phyloP scores from a whole-genome alignment of 169 alveolate species.

The Eimeria falciformis region DNA sequence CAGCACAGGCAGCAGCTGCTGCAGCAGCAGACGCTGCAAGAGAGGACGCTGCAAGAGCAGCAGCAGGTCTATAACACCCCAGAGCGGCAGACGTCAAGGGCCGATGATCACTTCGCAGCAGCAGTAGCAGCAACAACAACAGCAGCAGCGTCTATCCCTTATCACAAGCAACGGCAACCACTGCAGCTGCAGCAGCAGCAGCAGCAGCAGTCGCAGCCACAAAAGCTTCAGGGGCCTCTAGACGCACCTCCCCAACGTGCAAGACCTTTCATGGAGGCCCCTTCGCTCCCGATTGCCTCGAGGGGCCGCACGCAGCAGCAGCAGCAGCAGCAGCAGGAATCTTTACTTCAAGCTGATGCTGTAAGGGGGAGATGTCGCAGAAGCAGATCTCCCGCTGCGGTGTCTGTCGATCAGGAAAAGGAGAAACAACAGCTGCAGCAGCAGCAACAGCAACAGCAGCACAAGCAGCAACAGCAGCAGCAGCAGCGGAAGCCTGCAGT shows the following conservation, averaged over 20 bases:
- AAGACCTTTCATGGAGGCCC: constrained; percentile 12
- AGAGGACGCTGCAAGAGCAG: not conserved
- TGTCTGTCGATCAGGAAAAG: not conserved
- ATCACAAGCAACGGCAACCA: not conserved
- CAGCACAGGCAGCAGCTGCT: not conserved
- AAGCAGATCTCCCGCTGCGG: not conserved
- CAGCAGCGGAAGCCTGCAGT: constrained; percentile 10
- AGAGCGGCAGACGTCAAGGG: not conserved
- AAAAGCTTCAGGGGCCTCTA: not conserved
- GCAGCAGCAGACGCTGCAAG: no score
- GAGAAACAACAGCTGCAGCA: not conserved
- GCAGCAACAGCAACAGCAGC: not conserved
- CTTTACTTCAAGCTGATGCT: not conserved
- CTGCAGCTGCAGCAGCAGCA: not conserved
- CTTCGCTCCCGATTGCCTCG: not conserved
- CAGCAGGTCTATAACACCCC: not conserved
- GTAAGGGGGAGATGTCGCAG: not conserved
- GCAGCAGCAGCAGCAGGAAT: constrained; percentile 22
- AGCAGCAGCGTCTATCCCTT: not conserved
- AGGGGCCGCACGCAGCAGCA: not conserved
- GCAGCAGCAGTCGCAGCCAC: not conserved
- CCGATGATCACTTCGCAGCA: not conserved
- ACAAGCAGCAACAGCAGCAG: constrained; percentile 8
- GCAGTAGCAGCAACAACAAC: not conserved
- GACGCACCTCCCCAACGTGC: constrained; percentile 21